Percentiles rank a stretch among this genome's conserved stretches.
Evolutionary conservation across 1,284 basidiomycete genomes (phyloP).

Genomic region (Vanrija pseudolonga): DNA sequence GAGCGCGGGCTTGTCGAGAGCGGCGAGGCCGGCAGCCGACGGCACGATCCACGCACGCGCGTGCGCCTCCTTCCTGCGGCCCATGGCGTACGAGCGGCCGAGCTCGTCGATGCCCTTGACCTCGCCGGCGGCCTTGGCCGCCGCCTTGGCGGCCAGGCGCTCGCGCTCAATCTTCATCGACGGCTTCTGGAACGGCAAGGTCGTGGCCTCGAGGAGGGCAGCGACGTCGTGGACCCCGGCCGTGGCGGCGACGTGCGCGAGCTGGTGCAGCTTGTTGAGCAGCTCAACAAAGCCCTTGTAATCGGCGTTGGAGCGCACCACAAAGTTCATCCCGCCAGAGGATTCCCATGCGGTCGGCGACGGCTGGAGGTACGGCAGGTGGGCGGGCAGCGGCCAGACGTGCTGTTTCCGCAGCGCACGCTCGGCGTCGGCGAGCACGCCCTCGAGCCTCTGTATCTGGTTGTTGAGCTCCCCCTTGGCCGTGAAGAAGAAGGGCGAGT

Average conservation of each 20-base stretch:
- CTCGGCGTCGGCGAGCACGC: conserved; percentile 60
- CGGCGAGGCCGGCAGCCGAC: conserved; percentile 48
- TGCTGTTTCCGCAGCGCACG: conserved; percentile 62
- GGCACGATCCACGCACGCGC: conserved; percentile 93
- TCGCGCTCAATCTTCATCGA: conserved; percentile 30
- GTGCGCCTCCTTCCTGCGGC: conserved; percentile 77
- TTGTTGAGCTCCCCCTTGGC: conserved; percentile 74
- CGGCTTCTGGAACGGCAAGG: conserved; percentile 60
- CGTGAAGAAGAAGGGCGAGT: conserved; percentile 79
- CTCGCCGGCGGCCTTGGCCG: not conserved
- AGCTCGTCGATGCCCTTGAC: conserved; percentile 62
- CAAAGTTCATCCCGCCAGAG: conserved; percentile 61
- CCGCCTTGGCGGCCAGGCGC: conserved; percentile 49
- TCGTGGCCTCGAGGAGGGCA: conserved; percentile 55
- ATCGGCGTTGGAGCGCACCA: conserved; percentile 65
- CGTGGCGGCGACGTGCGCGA: conserved; percentile 63
- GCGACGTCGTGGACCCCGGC: conserved; percentile 64
- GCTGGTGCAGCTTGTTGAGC: conserved; percentile 68
- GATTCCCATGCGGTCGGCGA: conserved; percentile 63
- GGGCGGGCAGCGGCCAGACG: conserved; percentile 72
- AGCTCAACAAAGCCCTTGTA: conserved; percentile 65
- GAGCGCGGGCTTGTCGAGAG: not conserved
- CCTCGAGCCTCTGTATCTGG: conserved; percentile 65
- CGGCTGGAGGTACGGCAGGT: conserved; percentile 60
- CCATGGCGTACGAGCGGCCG: conserved; percentile 76